Percentiles rank a stretch among this genome's conserved stretches.
phyloP scores from a whole-genome alignment of 177 flowering plant genomes.

The Vitis hybrid region DNA sequence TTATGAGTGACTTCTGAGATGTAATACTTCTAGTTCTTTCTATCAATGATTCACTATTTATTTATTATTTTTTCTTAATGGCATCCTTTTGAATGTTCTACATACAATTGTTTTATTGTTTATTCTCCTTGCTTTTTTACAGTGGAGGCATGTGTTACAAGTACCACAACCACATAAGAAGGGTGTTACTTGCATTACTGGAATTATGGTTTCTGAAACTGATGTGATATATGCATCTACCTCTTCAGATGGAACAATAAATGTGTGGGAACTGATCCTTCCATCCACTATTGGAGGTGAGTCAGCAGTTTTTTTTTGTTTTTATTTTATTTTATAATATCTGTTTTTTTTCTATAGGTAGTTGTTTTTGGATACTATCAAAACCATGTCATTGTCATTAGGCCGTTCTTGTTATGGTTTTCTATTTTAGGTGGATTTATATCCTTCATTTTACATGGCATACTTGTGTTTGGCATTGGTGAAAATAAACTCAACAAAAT shows the following conservation, averaged over 20 bases:
- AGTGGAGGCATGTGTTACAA: slow-evolving; percentile 85
- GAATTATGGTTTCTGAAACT: slow-evolving; percentile 55
- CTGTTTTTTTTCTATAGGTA: no score
- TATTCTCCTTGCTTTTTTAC: slow-evolving; percentile 14
- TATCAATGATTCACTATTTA: no score
- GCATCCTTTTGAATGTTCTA: background rate
- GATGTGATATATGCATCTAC: slow-evolving; percentile 76
- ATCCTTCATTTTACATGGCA: no score
- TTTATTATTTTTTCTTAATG: background rate
- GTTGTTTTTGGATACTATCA: no score
- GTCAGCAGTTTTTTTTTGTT: slow-evolving; percentile 1
- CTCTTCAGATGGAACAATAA: slow-evolving; percentile 80
- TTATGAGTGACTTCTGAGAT: no score
- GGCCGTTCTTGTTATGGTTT: no score
- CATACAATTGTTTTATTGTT: background rate
- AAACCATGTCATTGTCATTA: no score
- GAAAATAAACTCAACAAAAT: no score
- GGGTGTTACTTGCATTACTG: slow-evolving; percentile 90
- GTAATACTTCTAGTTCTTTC: no score
- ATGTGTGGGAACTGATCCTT: slow-evolving; percentile 65
- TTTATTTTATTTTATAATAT: no score
- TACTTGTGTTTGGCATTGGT: no score
- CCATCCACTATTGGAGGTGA: slow-evolving; percentile 62
- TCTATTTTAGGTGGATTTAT: no score
- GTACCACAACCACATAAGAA: slow-evolving; percentile 73